Evolutionary conservation across 345 rosid genomes (phyloP), one percentile per base, ranked within the genome.

Genomic region (Clarkia xantiana): DNA sequence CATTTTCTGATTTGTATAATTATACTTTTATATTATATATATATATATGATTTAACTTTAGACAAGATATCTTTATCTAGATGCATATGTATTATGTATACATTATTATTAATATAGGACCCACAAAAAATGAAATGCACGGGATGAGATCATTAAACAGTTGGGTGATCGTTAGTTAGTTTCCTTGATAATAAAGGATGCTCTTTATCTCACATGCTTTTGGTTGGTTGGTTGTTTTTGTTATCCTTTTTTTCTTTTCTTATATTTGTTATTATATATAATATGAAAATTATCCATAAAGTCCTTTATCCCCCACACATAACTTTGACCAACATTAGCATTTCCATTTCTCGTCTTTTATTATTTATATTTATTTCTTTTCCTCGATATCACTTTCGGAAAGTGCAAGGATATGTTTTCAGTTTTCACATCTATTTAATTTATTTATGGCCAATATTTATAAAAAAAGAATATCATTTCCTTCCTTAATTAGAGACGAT

Each of bases 161-260:
- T 46, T 45, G 52, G 45, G 11, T 40, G 60, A 52, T 45, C 53
- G 60, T 46, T 56, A 47, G 53, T 56, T 56, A 7, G 60, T 47
- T 55, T 47, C 4, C 60, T 56, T 56, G 45, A 9, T 19, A 47
- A 10, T 43, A 38, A 56, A 56, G 60, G 44, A 45, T 56, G 0
- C 52, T 56, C 29, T 42, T 47, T 41, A 3, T 9, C 52, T 36
- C 41, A 44, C 22, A 18, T 22, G 20, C 40, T 55, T 47, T 14
- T 15, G 2, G 49, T 23, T 29, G 17, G 17, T 38, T 38, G 29
- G n/a, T n/a, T n/a, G n/a, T n/a, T 23, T 23, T 23, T 23, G 29
- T 13, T 45, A 9, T 8, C 14, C 39, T 19, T 22, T 10, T 2
- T 12, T 1, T 17, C 5, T 9, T 0, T 8, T 0, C 10, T 14